Conservation (phyloP, 495 filamentous ascomycete species). For the Podospora anserina region DNA sequence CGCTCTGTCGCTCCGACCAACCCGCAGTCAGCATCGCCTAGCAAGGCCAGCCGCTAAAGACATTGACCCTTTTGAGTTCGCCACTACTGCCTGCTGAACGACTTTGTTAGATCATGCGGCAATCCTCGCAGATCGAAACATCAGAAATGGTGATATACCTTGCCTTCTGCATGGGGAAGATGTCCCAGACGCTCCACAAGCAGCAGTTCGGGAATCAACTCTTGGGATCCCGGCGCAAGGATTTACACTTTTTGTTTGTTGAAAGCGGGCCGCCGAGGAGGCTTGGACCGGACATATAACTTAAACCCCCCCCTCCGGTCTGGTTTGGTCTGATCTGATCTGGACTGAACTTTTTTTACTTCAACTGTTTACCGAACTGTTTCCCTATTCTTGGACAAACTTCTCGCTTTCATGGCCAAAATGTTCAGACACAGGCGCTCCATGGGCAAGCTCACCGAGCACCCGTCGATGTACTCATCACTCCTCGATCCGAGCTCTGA, state of each 20-base stretch:
- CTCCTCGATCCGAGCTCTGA: conserved; percentile 26
- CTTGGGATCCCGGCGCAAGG: background rate
- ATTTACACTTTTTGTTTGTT: background rate
- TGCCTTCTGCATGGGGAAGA: background rate
- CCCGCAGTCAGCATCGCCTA: background rate
- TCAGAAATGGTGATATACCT: background rate
- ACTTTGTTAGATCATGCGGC: background rate
- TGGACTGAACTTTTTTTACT: background rate
- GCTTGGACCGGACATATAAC: background rate
- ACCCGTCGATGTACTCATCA: conserved; percentile 27
- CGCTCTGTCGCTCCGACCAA: background rate
- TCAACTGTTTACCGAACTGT: background rate
- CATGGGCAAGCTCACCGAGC: conserved; percentile 10
- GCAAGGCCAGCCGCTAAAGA: background rate
- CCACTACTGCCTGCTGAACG: background rate
- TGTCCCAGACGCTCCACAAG: background rate
- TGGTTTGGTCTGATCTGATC: background rate
- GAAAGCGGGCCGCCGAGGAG: background rate
- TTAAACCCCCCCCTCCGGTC: background rate
- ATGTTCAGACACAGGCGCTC: conserved; percentile 20
- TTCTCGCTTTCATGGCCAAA: conserved; percentile 20
- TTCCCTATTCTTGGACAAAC: background rate
- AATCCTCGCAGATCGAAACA: background rate
- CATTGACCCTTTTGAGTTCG: background rate
- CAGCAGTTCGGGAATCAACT: background rate